These are phyloP conservation scores for Fusarium sp. DNA, from an alignment of 2,329 filamentous ascomycete genomes.

Conservation along the genomic window DNA sequence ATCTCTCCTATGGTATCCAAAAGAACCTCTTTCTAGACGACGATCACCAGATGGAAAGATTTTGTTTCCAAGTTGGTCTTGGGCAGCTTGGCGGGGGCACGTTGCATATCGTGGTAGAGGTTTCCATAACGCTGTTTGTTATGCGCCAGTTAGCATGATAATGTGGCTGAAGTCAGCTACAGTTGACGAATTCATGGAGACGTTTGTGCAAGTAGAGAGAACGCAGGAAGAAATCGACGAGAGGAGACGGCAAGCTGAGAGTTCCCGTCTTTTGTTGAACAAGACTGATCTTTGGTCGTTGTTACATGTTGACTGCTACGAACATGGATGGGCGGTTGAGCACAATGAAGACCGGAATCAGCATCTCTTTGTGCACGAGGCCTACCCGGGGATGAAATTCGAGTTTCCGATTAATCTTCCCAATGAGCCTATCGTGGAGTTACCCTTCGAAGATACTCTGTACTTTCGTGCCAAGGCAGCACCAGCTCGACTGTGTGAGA, in stretches of 20 bases:
- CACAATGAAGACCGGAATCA: neutral
- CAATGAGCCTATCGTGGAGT: neutral
- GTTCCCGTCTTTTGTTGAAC: neutral
- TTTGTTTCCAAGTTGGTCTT: conserved; percentile 20
- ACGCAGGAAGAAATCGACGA: conserved; percentile 11
- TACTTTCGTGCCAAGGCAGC: neutral
- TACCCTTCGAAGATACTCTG: neutral
- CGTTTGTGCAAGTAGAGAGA: neutral
- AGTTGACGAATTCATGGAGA: neutral
- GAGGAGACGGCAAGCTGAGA: neutral
- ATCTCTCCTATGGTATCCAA: conserved; percentile 16
- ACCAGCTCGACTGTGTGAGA: neutral
- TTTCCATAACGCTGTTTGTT: conserved; percentile 10
- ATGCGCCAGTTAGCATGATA: neutral
- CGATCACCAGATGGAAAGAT: neutral
- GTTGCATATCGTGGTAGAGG: conserved; percentile 12
- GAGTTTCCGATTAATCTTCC: conserved; percentile 14
- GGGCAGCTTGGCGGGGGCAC: conserved; percentile 25
- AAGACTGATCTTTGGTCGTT: neutral
- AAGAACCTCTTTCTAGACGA: conserved; percentile 2
- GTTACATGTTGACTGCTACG: conserved; percentile 5
- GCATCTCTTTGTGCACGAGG: conserved; percentile 8
- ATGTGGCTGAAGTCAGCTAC: neutral
- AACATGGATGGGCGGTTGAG: conserved; percentile 5
- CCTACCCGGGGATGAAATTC: conserved; percentile 1